A percentile compares a stretch with the other conserved stretches of the same genome.
These are phyloP conservation scores for Austroboletus festivus DNA, from an alignment of 768 basidiomycete genomes.

Conservation along the genomic window DNA sequence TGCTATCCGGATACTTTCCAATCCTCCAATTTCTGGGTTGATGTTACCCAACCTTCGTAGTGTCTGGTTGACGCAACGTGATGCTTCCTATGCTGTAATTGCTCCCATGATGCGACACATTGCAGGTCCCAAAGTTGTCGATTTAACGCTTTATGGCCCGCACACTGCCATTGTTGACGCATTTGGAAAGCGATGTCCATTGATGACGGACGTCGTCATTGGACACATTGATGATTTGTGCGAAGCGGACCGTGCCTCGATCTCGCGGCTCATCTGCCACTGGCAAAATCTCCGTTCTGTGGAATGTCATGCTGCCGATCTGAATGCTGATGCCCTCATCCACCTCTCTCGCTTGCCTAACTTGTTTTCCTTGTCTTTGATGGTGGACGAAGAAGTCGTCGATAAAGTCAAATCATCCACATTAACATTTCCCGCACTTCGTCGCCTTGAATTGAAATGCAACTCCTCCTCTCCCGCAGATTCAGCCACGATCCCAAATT, in stretches of 20 bases:
- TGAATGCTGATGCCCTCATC: background rate
- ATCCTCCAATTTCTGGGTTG: too few relatives aligned
- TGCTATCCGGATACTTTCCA: too few relatives aligned
- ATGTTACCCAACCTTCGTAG: too few relatives aligned
- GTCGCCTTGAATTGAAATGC: background rate
- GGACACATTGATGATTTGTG: background rate
- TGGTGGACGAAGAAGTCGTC: too few relatives aligned
- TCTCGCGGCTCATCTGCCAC: constrained; percentile 3
- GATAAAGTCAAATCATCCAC: too few relatives aligned
- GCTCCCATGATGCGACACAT: constrained; percentile 10
- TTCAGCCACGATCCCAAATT: too few relatives aligned
- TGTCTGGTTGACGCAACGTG: too few relatives aligned
- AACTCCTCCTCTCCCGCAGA: too few relatives aligned
- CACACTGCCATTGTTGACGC: background rate
- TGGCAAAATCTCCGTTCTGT: constrained; percentile 7
- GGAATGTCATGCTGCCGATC: background rate
- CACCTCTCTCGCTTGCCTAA: constrained; percentile 3
- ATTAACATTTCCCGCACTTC: constrained; percentile 5
- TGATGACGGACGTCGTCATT: too few relatives aligned
- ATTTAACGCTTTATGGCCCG: background rate
- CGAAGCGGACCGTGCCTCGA: background rate
- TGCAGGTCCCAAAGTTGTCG: background rate
- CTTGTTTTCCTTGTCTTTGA: background rate
- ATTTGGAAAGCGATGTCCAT: constrained; percentile 5
- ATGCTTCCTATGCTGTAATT: too few relatives aligned